phyloP scores from a whole-genome alignment of 164 flowering plant genomes.

The Piper longum region DNA sequence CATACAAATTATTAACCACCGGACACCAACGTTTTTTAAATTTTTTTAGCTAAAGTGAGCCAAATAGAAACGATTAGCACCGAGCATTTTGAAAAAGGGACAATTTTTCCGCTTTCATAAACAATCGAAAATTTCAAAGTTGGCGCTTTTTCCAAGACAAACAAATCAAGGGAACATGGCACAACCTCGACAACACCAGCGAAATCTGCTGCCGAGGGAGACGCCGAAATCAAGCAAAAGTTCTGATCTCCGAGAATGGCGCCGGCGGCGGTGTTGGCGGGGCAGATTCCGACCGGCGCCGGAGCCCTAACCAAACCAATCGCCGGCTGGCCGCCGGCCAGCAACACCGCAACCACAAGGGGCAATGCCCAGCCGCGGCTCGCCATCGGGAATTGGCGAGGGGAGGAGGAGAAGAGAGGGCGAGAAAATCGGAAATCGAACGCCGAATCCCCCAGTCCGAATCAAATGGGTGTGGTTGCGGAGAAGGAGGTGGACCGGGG shows the following conservation, averaged over 20 bases:
- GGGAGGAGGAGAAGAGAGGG: background rate
- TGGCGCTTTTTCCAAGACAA: background rate
- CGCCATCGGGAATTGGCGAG: too few species aligned
- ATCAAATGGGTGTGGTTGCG: background rate
- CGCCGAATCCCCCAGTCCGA: background rate
- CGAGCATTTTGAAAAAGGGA: background rate
- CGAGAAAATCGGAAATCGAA: background rate
- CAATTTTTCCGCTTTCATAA: background rate
- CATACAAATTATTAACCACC: too few species aligned
- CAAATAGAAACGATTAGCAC: background rate
- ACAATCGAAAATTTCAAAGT: background rate
- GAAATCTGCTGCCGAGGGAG: background rate
- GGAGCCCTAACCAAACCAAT: background rate
- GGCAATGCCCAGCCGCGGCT: background rate
- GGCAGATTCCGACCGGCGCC: conserved; percentile 1
- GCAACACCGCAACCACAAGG: background rate
- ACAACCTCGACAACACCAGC: background rate
- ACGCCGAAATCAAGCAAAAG: background rate
- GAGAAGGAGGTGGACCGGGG: background rate
- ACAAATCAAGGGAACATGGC: background rate
- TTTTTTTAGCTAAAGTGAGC: background rate
- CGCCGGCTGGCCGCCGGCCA: background rate
- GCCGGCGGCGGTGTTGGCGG: background rate
- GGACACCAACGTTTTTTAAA: background rate
- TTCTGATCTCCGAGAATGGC: background rate